phyloP scores from a whole-genome alignment of 768 basidiomycete genomes.

The Filobasidium floriforme region DNA sequence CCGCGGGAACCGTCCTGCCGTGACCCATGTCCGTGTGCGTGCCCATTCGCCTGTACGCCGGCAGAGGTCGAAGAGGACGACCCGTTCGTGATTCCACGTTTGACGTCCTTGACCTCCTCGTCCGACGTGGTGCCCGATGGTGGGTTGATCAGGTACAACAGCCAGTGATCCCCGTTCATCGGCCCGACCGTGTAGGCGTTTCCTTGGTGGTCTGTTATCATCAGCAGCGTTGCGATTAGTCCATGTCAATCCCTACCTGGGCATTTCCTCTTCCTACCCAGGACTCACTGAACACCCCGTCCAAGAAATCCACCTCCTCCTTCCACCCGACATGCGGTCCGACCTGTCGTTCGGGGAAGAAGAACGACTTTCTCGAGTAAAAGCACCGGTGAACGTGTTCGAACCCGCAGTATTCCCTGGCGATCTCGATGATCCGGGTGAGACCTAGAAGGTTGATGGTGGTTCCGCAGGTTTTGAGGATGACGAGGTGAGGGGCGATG shows the following conservation, averaged over 20 bases:
- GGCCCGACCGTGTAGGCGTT: constrained; percentile 95
- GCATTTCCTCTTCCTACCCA: no score
- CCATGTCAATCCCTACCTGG: no score
- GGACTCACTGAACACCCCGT: constrained; percentile 68
- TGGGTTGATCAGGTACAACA: constrained; percentile 67
- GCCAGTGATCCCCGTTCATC: constrained; percentile 97
- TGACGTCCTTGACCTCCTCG: constrained; percentile 2
- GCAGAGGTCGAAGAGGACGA: not conserved
- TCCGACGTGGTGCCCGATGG: constrained; percentile 6
- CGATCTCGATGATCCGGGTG: constrained; percentile 89
- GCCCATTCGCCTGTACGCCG: not conserved
- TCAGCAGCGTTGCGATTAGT: not conserved
- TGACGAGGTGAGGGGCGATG: constrained; percentile 86
- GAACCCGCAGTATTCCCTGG: constrained; percentile 49
- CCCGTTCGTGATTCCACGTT: not conserved
- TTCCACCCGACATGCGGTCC: constrained; percentile 93
- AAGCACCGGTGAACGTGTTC: constrained; percentile 76
- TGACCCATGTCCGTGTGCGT: constrained; percentile 10
- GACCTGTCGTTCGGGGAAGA: constrained; percentile 92
- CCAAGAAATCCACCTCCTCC: constrained; percentile 82
- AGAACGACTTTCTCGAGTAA: constrained; percentile 97
- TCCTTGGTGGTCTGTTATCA: constrained; percentile 47
- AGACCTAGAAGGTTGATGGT: constrained; percentile 94
- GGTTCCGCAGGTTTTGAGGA: constrained; percentile 97
- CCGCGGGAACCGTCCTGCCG: constrained; percentile 8